Evolutionary conservation across 495 filamentous ascomycete genomes (phyloP), one percentile per base, ranked within the genome.

Genomic region (Aspergillus saccharolyticus): DNA sequence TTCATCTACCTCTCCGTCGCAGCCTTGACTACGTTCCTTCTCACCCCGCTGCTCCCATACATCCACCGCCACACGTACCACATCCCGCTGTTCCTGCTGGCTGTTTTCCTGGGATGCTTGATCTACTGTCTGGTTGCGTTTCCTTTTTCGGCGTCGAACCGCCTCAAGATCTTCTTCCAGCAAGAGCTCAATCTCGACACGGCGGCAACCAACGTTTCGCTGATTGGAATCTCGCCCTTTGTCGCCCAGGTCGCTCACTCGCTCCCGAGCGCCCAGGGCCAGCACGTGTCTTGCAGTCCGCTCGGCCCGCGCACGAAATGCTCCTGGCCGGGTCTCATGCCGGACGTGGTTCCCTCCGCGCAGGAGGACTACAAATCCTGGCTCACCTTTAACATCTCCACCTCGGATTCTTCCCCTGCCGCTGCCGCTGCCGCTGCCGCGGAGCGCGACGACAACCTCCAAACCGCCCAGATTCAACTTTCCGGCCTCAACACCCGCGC

Each of bases 91-190:
- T 84, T 93, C 60, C 66, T 96, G 19, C 77, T 96, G 47, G 68
- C 86, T 9, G 74, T 97, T 25, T 89, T 91, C 57, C 58, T 83
- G 43, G 89, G 80, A 24, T 96, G 91, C 14, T 69, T 92, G 28
- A 83, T 93, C 63, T 97, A 95, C 77, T 96, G 94, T 67, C 82
- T 96, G 12, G 72, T 78, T 20, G 92, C 89, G 6, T 96, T 96
- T 70, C 94, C 94, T 1, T 97, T 97, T 74, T 90, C 90, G 0
- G 75, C 78, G 25, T 75, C 83, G 43, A 88, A 82, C 61, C 81
- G 91, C 47, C 80, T 96, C 62, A 97, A 97, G 65, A 72, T 91
- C 44, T 95, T 85, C 72, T 97, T 97, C 73, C 69, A 87, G 8
- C 92, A 98, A 64, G 81, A 82, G 7, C 77, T 96, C 49, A 83